Evolutionary conservation across 2,329 filamentous ascomycete species (phyloP).

Genomic region (Allantophomopsis lycopodina): DNA sequence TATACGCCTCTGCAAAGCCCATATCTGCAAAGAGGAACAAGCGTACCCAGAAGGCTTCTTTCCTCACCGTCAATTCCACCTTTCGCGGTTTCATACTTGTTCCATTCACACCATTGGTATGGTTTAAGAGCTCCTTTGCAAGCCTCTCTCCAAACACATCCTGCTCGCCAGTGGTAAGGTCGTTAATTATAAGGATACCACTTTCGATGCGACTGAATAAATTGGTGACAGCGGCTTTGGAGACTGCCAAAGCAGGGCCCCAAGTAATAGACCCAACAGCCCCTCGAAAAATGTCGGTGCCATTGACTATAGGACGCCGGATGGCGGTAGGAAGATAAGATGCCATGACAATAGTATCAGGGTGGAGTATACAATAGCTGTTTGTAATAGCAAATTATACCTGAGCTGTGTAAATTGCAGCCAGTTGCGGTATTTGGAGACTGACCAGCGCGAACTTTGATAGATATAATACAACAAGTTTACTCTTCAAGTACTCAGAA

Average conservation of each 20-base stretch:
- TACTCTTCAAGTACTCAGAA: too few species aligned
- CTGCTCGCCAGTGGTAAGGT: constrained; percentile 28
- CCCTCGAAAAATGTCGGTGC: constrained; percentile 26
- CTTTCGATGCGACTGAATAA: constrained; percentile 30
- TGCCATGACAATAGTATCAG: constrained; percentile 9
- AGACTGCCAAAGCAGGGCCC: constrained; percentile 30
- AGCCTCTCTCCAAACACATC: constrained; percentile 32
- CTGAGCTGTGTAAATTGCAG: too few species aligned
- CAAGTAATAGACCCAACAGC: constrained; percentile 30
- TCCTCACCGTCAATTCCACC: constrained; percentile 44
- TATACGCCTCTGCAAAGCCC: constrained; percentile 62
- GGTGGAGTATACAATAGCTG: neutral
- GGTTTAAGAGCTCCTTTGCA: constrained; percentile 21
- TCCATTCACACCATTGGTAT: constrained; percentile 19
- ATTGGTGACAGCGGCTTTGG: constrained; percentile 29
- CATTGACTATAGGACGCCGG: constrained; percentile 23
- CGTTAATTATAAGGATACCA: constrained; percentile 32
- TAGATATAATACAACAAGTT: too few species aligned
- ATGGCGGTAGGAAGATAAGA: constrained; percentile 24
- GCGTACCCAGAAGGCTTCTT: constrained; percentile 58
- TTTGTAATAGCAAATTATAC: neutral
- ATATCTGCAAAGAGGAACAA: constrained; percentile 59
- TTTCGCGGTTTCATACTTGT: constrained; percentile 26
- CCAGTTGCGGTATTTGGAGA: too few species aligned
- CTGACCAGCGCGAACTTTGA: too few species aligned